Base-by-base conservation (phyloP, 1,284 basidiomycete genomes). In the Trichosporon sp. region DNA sequence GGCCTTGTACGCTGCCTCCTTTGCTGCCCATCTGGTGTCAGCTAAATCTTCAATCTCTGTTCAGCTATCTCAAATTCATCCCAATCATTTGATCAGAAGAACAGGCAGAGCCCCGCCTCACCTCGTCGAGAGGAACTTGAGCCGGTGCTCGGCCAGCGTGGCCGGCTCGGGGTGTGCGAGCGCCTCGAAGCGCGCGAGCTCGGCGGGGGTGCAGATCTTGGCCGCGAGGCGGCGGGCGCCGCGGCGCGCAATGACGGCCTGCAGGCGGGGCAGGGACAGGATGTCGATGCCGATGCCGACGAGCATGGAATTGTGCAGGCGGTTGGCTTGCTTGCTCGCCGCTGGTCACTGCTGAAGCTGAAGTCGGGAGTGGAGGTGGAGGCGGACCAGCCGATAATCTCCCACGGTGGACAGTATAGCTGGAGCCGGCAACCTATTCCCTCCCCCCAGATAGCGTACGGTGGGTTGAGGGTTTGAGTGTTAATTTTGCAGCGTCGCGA, bases 1-100 rank as follows among this genome's bases (percentile, higher is more conserved):
- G 0, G 94, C 92, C 80, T 97, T 96, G 85, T 94, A 95, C 0
- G 91, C 89, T 0, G 94, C 92, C 83, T 96, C 94, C 78, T 97
- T 97, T 38, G 91, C 85, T 60, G 89, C 87, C 91, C 91, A 94
- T 35, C 92, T 93, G 70, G 27, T 72, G 65, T 70, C 21, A 64
- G 72, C 62, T 25, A n/a, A n/a, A n/a, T n/a, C n/a, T 11, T 2
- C 23, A 27, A n/a, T 7, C 25, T 6, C 13, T 15, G 4, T 27
- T 8, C 25, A 56, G 51, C 51, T 56, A 8, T 12, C 3, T 15
- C 27, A 12, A 15, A 27, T 3, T 6, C 38, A 5, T 32, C 32
- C 9, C 38, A 42, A 2, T 4, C 38, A 9, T 8, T 42, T n/a
- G 18, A n/a, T n/a, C n/a, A n/a, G n/a, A n/a, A n/a, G n/a, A n/a